Evolutionary conservation across 2,329 filamentous ascomycete species (phyloP).

Genomic region (Diaporthe eres): DNA sequence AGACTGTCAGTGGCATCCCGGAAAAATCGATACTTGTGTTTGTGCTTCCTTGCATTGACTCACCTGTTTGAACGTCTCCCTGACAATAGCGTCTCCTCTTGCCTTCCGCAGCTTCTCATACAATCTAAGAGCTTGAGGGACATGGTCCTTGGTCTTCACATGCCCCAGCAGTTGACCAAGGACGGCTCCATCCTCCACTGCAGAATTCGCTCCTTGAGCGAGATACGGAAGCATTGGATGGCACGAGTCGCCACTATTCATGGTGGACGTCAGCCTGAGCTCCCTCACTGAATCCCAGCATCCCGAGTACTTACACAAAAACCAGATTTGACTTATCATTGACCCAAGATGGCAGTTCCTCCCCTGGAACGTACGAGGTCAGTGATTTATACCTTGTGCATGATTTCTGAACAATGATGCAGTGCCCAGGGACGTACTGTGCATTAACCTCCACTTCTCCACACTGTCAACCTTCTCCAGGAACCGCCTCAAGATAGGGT

Average conservation of each 20-base stretch:
- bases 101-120: conserved; percentile 64
- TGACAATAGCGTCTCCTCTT: conserved; percentile 67
- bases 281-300: too few relatives aligned
- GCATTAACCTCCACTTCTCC: conserved; percentile 79
- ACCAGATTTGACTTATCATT: conserved; percentile 66
- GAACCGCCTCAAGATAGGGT: conserved; percentile 66
- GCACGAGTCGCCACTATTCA: conserved; percentile 69
- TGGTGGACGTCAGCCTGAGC: neutral
- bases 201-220: conserved; percentile 77
- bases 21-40: rapidly evolving
- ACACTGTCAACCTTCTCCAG: conserved; percentile 68
- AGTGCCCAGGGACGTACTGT: conserved; percentile 50
- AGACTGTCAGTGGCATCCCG: neutral
- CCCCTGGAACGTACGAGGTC: conserved; percentile 44
- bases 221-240: conserved; percentile 76
- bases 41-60: neutral
- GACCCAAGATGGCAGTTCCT: conserved; percentile 68
- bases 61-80: conserved; percentile 69
- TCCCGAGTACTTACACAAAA: conserved; percentile 54
- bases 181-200: conserved; percentile 77
- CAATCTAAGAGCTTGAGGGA: conserved; percentile 59
- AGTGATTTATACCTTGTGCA: neutral
- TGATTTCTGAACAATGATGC: too few relatives aligned
- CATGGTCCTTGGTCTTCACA: conserved; percentile 60
- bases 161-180: conserved; percentile 70